phyloP scores from a whole-genome alignment of 164 flowering plant species.

The Tetracentron sinense region DNA sequence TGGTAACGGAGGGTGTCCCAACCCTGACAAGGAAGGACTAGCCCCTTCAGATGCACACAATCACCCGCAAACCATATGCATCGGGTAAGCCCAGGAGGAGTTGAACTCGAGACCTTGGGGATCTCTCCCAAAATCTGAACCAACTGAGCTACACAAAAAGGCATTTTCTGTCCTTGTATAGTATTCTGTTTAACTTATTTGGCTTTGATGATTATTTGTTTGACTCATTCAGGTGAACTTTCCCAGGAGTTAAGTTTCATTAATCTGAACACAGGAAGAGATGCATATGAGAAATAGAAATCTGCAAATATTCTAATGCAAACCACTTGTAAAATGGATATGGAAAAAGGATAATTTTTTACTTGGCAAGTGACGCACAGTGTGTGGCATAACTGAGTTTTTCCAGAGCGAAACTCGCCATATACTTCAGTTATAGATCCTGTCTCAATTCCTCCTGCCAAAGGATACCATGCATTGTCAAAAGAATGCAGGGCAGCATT shows the following conservation, averaged over 20 bases:
- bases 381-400: slow-evolving; percentile 95
- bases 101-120: too few species aligned
- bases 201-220: not conserved
- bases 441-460: slow-evolving; percentile 86
- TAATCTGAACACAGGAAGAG: not conserved
- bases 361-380: slow-evolving; percentile 97
- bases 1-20: too few species aligned
- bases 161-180: not conserved
- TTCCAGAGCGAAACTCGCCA: slow-evolving; percentile 95
- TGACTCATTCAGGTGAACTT: not conserved
- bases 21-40: too few species aligned
- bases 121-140: too few species aligned
- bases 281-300: not conserved
- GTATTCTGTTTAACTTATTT: not conserved
- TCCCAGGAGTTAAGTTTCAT: not conserved
- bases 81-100: too few species aligned
- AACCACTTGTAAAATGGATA: not conserved
- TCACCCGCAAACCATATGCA: too few species aligned
- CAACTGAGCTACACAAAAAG: too few species aligned
- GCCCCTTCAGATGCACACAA: too few species aligned
- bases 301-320: not conserved
- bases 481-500: not conserved
- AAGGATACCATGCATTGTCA: not conserved
- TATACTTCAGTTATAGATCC: slow-evolving; percentile 93
- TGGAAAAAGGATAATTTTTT: slow-evolving; percentile 11